Evolutionary conservation across 768 basidiomycete genomes (phyloP).

Genomic region (Cantharellus anzutake): DNA sequence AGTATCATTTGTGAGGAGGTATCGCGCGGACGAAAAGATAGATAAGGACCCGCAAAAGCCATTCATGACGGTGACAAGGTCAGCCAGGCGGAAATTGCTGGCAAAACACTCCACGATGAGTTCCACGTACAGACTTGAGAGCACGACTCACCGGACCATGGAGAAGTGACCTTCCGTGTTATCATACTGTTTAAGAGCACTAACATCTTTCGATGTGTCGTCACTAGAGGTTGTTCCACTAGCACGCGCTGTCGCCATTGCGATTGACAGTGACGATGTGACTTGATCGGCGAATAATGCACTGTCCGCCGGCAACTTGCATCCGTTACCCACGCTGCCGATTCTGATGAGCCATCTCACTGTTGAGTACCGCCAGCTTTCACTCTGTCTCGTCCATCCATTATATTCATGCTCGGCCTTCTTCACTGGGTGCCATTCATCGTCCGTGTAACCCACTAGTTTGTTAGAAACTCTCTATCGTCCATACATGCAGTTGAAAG

Average conservation of each 20-base stretch:
- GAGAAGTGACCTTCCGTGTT: conserved; percentile 93
- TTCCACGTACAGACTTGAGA: neutral
- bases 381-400: too few relatives aligned
- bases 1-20: conserved; percentile 61
- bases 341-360: too few relatives aligned
- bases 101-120: conserved; percentile 6
- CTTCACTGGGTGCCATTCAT: too few relatives aligned
- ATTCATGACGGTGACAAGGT: conserved; percentile 97
- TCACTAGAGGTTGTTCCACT: neutral
- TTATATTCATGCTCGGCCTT: too few relatives aligned
- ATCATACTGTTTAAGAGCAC: conserved; percentile 60
- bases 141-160: conserved; percentile 58
- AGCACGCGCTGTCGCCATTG: neutral
- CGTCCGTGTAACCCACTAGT: too few relatives aligned
- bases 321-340: too few relatives aligned
- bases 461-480: too few relatives aligned
- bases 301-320: too few relatives aligned
- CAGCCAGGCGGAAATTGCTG: conserved; percentile 94
- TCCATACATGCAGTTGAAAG: too few relatives aligned
- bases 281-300: too few relatives aligned
- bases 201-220: conserved; percentile 12
- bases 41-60: conserved; percentile 95
- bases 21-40: conserved; percentile 81
- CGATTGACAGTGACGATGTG: too few relatives aligned
- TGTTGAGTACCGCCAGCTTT: too few relatives aligned